Evolutionary conservation across 1,284 basidiomycete genomes (phyloP).

Genomic region (Puccinia horiana): DNA sequence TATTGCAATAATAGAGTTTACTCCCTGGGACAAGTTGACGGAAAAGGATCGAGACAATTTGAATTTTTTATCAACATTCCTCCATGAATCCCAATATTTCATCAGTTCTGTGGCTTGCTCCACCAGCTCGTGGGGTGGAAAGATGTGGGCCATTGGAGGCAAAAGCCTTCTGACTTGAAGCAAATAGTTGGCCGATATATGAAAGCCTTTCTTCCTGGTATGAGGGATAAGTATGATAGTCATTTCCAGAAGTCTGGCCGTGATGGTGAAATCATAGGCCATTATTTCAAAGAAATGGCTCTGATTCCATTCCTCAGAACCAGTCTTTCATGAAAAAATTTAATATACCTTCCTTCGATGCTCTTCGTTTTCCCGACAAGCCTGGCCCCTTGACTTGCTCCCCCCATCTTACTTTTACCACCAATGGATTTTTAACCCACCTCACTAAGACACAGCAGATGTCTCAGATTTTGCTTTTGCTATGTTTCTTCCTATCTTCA

Average conservation of each 20-base stretch:
- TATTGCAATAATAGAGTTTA: background rate
- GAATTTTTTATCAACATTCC: background rate
- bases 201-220: background rate
- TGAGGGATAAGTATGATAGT: no score
- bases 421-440: no score
- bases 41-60: background rate
- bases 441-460: no score
- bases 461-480: no score
- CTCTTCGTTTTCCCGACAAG: background rate
- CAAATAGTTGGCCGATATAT: background rate
- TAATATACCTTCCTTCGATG: background rate
- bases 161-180: background rate
- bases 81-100: background rate
- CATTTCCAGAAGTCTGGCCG: background rate
- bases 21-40: no score
- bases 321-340: background rate
- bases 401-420: background rate
- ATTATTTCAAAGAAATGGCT: conserved; percentile 1
- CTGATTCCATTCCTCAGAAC: background rate
- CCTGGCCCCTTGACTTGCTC: background rate
- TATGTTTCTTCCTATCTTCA: no score
- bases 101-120: background rate
- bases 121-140: background rate
- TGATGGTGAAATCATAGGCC: background rate
- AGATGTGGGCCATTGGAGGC: conserved; percentile 1